A percentile compares a stretch with the other conserved stretches of the same genome.
Evolutionary conservation across 345 rosid species (phyloP).

Genomic region (Lepidium africanum): DNA sequence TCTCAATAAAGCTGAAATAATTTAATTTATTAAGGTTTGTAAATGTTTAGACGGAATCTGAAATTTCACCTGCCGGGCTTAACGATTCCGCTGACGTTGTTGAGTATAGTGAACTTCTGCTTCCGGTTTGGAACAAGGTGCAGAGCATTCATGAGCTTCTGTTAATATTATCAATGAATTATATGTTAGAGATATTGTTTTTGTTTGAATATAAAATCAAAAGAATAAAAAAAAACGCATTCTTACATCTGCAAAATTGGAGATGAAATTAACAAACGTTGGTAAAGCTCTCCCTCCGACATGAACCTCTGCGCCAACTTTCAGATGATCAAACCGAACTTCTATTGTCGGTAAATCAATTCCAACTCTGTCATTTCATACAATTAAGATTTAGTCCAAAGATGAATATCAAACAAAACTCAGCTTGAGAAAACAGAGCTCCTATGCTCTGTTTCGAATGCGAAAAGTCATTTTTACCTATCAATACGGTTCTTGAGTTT

Average conservation of each 20-base stretch:
- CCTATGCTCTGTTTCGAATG: not conserved
- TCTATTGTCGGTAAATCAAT: conserved; percentile 80
- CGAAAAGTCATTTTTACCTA: conserved; percentile 29
- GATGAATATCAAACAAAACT: not conserved
- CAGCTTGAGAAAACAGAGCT: not conserved
- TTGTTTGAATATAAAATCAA: not conserved
- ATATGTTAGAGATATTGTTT: not conserved
- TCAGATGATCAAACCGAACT: conserved; percentile 73
- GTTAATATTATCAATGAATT: not conserved
- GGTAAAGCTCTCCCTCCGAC: conserved; percentile 71
- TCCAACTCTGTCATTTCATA: conserved; percentile 51
- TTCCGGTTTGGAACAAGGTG: conserved; percentile 44
- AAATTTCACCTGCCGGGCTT: conserved; percentile 60
- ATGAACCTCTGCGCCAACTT: conserved; percentile 48
- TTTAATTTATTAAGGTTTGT: not conserved
- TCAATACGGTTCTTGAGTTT: conserved; percentile 77
- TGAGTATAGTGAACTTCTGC: conserved; percentile 51
- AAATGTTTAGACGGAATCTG: not conserved
- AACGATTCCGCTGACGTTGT: conserved; percentile 58
- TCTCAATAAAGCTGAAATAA: not conserved
- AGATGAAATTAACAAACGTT: conserved; percentile 41
- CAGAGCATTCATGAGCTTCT: conserved; percentile 29
- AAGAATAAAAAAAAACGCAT: not conserved
- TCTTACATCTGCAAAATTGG: conserved; percentile 47
- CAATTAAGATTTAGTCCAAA: not conserved